Conservation (phyloP, 192 early-diverging fungal species). For the Coemansia sp. region DNA sequence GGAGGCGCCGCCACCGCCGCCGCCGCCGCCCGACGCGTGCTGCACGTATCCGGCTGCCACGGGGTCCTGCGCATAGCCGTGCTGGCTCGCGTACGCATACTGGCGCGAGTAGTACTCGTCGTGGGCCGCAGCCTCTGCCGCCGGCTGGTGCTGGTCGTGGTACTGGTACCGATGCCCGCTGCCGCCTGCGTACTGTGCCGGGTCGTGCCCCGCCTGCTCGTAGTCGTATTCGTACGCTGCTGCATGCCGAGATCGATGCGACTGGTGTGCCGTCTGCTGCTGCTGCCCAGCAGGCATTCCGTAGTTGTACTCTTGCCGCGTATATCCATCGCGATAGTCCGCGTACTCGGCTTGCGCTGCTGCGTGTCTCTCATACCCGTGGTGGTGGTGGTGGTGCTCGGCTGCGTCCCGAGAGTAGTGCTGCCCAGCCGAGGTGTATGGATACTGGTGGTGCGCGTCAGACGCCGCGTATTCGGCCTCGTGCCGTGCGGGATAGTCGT, state of each 20-base stretch:
- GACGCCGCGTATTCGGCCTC: constrained; percentile 23
- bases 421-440: constrained; percentile 10
- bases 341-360: constrained; percentile 21
- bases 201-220: constrained; percentile 18
- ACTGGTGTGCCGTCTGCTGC: constrained; percentile 9
- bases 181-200: constrained; percentile 17
- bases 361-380: not conserved
- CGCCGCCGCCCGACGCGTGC: too few relatives aligned
- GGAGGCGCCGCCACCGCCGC: not conserved
- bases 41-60: constrained; percentile 10
- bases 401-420: constrained; percentile 4
- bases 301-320: constrained; percentile 35
- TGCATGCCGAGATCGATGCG: not conserved
- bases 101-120: constrained; percentile 40
- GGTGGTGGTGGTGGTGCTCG: too few relatives aligned
- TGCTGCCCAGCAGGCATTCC: constrained; percentile 11
- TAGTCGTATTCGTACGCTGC: constrained; percentile 43
- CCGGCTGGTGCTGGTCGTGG: constrained; percentile 16
- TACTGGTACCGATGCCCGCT: constrained; percentile 11
- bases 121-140: constrained; percentile 2
- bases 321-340: constrained; percentile 41
- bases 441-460: constrained; percentile 16
- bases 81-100: constrained; percentile 6
- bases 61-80: not conserved
- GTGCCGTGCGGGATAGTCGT: constrained; percentile 19